These are phyloP conservation scores for Cicer arietinum DNA, from an alignment of 306 rosid species.

Conservation along the genomic window DNA sequence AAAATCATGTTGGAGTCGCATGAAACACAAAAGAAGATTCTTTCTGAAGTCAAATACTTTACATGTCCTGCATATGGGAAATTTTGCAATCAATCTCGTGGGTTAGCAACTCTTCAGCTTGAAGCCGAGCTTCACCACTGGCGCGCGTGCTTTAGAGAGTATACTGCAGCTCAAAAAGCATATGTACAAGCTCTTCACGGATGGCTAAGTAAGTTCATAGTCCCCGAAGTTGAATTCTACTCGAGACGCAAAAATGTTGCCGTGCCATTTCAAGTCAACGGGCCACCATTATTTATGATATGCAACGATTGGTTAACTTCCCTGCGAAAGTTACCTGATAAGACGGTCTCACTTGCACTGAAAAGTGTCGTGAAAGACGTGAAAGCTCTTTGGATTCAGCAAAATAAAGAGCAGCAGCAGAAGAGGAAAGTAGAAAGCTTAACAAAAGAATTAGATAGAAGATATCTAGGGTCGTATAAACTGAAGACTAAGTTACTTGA, in stretches of 20 bases:
- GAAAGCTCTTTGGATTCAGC: slow-evolving; percentile 71
- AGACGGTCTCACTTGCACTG: slow-evolving; percentile 63
- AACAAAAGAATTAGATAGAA: slow-evolving; percentile 70
- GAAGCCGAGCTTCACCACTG: slow-evolving; percentile 86
- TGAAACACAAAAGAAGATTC: slow-evolving; percentile 87
- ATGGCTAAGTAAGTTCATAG: slow-evolving; percentile 83
- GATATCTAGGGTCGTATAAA: slow-evolving; percentile 56
- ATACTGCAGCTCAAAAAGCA: slow-evolving; percentile 74
- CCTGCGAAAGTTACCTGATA: slow-evolving; percentile 72
- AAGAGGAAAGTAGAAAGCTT: slow-evolving; percentile 79
- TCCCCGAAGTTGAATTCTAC: slow-evolving; percentile 79
- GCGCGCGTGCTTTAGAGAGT: slow-evolving; percentile 68
- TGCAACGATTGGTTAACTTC: slow-evolving; percentile 80
- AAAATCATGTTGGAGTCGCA: slow-evolving; percentile 83
- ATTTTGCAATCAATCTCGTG: slow-evolving; percentile 78
- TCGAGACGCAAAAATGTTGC: slow-evolving; percentile 61
- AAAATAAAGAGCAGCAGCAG: slow-evolving; percentile 84
- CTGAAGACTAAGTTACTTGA: slow-evolving; percentile 66
- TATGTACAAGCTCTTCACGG: slow-evolving; percentile 86
- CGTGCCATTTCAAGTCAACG: slow-evolving; percentile 57
- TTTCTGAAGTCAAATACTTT: slow-evolving; percentile 75
- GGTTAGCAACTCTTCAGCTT: slow-evolving; percentile 78
- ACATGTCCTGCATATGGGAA: slow-evolving; percentile 65
- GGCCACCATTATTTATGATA: slow-evolving; percentile 79
- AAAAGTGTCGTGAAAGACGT: slow-evolving; percentile 71